These are phyloP conservation scores for Zymoseptoria tritici DNA, from an alignment of 2,329 filamentous ascomycete genomes.

Conservation along the genomic window DNA sequence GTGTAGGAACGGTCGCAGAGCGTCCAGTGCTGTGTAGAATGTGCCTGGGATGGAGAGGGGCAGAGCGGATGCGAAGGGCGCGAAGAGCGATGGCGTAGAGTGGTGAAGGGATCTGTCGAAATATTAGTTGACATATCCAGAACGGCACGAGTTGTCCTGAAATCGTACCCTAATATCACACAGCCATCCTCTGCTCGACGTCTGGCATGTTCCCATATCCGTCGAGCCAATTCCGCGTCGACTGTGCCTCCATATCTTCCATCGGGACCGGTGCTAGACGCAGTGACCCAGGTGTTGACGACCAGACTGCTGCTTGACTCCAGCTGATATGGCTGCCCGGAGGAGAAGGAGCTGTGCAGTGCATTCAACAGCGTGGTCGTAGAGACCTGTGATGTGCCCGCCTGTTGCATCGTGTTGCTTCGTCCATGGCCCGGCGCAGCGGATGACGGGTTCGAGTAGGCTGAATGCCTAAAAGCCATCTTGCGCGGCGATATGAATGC, in stretches of 20 bases:
- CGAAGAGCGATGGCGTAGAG: conserved; percentile 76
- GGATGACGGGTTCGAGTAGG: conserved; percentile 55
- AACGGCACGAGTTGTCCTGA: background rate
- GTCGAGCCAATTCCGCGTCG: conserved; percentile 66
- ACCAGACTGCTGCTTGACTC: conserved; percentile 87
- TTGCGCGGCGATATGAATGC: conserved; percentile 24
- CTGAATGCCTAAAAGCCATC: conserved; percentile 56
- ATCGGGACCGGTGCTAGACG: conserved; percentile 60
- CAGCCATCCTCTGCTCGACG: conserved; percentile 92
- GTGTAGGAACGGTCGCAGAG: conserved; percentile 75
- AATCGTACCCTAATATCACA: conserved; percentile 71
- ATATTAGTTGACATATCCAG: background rate
- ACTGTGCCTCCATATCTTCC: conserved; percentile 69
- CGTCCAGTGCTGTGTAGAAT: conserved; percentile 71
- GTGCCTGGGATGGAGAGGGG: conserved; percentile 70
- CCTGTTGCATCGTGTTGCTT: conserved; percentile 42
- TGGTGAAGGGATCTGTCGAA: conserved; percentile 69
- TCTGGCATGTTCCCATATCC: conserved; percentile 94
- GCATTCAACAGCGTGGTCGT: conserved; percentile 89
- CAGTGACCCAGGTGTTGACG: conserved; percentile 92
- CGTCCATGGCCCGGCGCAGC: conserved; percentile 39
- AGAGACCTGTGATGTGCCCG: conserved; percentile 72
- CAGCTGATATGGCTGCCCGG: conserved; percentile 72
- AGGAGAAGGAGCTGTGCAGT: conserved; percentile 80
- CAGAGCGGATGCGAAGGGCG: conserved; percentile 71